phyloP scores from a whole-genome alignment of 148 eudicot species.

The Chenopodium berlandieri region DNA sequence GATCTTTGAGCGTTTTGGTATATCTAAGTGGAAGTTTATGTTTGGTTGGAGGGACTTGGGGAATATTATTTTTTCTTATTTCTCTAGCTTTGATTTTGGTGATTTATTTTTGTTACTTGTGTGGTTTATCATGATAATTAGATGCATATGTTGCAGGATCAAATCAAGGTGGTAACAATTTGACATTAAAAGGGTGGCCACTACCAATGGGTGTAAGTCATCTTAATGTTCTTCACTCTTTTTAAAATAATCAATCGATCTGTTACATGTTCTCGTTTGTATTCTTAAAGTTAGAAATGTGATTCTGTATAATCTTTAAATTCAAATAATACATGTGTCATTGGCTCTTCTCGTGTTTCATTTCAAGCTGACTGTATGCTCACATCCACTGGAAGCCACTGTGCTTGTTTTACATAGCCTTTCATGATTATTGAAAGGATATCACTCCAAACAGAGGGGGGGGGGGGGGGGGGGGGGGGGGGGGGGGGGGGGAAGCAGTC shows the following conservation, averaged over 20 bases:
- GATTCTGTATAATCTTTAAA: neutral
- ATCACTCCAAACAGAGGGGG: neutral
- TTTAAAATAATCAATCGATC: neutral
- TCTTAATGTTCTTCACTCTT: neutral
- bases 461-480: neutral
- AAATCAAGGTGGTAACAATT: constrained; percentile 64
- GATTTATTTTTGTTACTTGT: neutral
- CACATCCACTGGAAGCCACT: neutral
- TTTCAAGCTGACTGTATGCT: neutral
- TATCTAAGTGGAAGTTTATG: neutral
- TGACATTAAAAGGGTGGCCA: constrained; percentile 84
- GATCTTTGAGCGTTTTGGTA: neutral
- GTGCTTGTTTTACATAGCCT: neutral
- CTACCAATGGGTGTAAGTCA: constrained; percentile 49
- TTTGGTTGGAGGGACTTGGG: neutral
- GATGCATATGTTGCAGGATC: constrained; percentile 46
- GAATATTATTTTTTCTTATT: neutral
- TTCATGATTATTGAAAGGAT: neutral
- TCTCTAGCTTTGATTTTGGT: neutral
- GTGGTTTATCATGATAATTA: constrained; percentile 4
- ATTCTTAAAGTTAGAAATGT: neutral
- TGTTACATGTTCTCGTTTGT: neutral
- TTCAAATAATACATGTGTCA: neutral
- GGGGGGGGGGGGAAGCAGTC: neutral
- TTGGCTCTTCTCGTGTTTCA: neutral